Evolutionary conservation across 257 asterid species (phyloP).

Genomic region (Fraxinus pennsylvanica): DNA sequence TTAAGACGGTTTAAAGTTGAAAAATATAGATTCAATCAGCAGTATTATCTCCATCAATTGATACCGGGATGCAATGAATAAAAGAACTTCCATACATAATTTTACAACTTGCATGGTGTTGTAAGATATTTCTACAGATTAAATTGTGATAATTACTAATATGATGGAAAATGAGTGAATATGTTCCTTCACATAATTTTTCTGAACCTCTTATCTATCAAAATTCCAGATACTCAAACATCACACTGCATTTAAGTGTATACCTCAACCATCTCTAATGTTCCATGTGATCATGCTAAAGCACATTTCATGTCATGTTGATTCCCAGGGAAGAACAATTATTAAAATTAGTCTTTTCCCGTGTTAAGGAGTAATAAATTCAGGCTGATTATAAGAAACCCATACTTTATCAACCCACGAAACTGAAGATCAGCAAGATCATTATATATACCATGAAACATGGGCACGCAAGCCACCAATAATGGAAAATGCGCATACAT

Average conservation of each 20-base stretch:
- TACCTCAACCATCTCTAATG: background rate
- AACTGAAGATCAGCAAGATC: background rate
- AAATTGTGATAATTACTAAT: background rate
- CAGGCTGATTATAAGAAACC: background rate
- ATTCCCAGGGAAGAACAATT: background rate
- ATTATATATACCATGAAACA: constrained; percentile 1
- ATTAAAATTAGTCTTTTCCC: background rate
- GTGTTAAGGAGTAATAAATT: background rate
- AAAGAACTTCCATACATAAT: background rate
- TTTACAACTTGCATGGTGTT: background rate
- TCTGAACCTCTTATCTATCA: background rate
- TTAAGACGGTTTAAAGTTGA: background rate
- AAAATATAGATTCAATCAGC: background rate
- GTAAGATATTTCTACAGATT: background rate
- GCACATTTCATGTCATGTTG: background rate
- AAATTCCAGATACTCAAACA: background rate
- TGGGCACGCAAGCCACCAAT: constrained; percentile 4
- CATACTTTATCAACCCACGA: background rate
- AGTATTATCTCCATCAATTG: background rate
- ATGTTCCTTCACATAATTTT: background rate
- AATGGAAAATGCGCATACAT: background rate
- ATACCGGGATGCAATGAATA: background rate
- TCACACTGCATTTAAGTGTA: background rate
- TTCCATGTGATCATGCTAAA: background rate
- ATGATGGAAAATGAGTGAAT: background rate